Evolutionary conservation across 2,329 filamentous ascomycete genomes (phyloP), one percentile per base, ranked within the genome.

Genomic region (Fusarium temperatum): DNA sequence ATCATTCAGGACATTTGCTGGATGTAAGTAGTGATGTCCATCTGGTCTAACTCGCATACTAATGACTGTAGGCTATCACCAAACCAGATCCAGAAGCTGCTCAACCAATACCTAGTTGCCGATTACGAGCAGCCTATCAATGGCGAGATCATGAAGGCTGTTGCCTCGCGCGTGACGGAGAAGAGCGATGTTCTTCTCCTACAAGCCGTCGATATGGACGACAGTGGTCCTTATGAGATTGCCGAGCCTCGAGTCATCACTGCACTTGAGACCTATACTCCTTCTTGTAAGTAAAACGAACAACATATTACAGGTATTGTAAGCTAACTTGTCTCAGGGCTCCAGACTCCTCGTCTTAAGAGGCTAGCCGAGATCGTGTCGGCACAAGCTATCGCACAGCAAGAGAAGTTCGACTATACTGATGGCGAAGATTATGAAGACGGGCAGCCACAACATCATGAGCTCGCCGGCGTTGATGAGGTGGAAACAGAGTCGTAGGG

Each of bases 1-100:
- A 99, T 99, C 79, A 99, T 99, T 80, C 96, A 99, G 86, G 96
- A 99, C 82, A 99, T 99, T 79, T 99, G 96, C 89, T 98, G 96
- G 96, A 98, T 98, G 96, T 97, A 86, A 91, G 94, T 89, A 41
- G 20, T 9, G 17, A 22, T 8, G 17, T 4, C 20, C 4, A n/a
- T 38, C 14, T 78, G 30, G 10, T 32, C 10, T 18, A 13, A 22
- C n/a, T 9, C 18, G 22, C 7, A 14, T 57, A 57, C 70, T 78
- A 47, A 74, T 73, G 32, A 22, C 70, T 15, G 17, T 28, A 96
- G 94, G 94, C 89, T 99, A 60, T 98, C 96, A 4, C 96, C 96
- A 59, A 98, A 98, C 84, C 96, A 99, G 84, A 99, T 99, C 73
- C 96, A 99, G 84, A 99, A 99, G 86, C 90, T 99, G 39, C 88